These are phyloP conservation scores for Candida rishiriensis DNA, from an alignment of 805 yeast genomes.

Conservation along the genomic window DNA sequence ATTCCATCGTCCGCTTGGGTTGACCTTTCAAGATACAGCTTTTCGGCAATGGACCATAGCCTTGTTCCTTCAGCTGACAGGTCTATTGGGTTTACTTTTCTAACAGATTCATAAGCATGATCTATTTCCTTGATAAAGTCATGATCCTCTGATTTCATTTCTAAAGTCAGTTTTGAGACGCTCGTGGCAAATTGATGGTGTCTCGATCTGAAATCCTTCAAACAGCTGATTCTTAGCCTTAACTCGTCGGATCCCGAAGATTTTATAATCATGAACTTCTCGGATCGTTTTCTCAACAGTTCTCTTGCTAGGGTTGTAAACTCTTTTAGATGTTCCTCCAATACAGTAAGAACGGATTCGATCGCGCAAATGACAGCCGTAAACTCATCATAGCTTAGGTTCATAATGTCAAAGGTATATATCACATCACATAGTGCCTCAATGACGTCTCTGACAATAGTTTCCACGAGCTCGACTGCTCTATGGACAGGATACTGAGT, in stretches of 20 bases:
- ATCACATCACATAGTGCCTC: slow-evolving; percentile 38
- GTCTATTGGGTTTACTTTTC: slow-evolving; percentile 35
- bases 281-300: slow-evolving; percentile 65
- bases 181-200: slow-evolving; percentile 45
- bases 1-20: slow-evolving; percentile 43
- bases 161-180: slow-evolving; percentile 5
- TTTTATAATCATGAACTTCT: slow-evolving; percentile 62
- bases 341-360: slow-evolving; percentile 34
- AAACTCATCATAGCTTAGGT: slow-evolving; percentile 38
- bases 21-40: slow-evolving; percentile 38
- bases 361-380: slow-evolving; percentile 26
- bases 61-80: slow-evolving; percentile 32
- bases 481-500: slow-evolving; percentile 61
- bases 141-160: slow-evolving; percentile 1
- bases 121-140: slow-evolving; percentile 32
- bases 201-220: slow-evolving; percentile 42
- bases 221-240: slow-evolving; percentile 39
- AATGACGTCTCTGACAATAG: slow-evolving; percentile 55
- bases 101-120: slow-evolving; percentile 38
- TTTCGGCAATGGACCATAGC: slow-evolving; percentile 39
- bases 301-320: slow-evolving; percentile 69
- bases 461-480: slow-evolving; percentile 62
- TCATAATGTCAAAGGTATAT: slow-evolving; percentile 38
- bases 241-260: slow-evolving; percentile 41
- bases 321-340: slow-evolving; percentile 62